Evolutionary conservation across 1,284 basidiomycete genomes (phyloP), one percentile per base, ranked within the genome.

Genomic region (Ganoderma meredithae): DNA sequence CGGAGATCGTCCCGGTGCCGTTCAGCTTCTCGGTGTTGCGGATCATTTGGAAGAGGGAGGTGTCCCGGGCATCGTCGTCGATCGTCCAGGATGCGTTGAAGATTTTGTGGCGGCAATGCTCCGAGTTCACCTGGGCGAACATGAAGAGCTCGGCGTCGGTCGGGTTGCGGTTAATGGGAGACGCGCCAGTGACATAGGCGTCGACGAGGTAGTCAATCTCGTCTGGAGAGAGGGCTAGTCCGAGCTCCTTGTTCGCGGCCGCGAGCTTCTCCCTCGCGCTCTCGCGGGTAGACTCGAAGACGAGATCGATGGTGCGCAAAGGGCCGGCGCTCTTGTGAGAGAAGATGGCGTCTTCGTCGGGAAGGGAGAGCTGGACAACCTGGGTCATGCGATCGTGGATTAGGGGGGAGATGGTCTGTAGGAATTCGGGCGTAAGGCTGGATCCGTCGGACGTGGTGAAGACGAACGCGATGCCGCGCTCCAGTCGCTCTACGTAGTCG

Each of bases 91-190:
- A 88, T 0, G 98, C 97, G 79, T 99, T 99, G 86, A 99, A 99
- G 75, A 99, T 99, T 83, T 99, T 99, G 87, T 99, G 98, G 59
- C 98, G 89, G 81, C 98, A 99, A 80, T 99, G 98, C 82, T 99
- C 98, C 52, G 97, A 99, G 83, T 99, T 99, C 79, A 99, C 97
- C 80, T 99, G 98, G 19, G 98, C 97, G 79, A 99, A 99, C 97
- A 99, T 99, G 88, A 99, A 99, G 22, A 99, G 86, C 79, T 99
- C 98, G 15, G 98, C 97, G 76, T 99, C 97, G 60, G 95, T 99
- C 4, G 96, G 96, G 78, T 95, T 92, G 58, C 95, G 90, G 62
- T 84, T 83, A 75, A 92, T 86, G 0, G 90, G 85, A 9, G 84
- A 79, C 27, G 83, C 78, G 15, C 90, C 91, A 43, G 91, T 85